phyloP scores from a whole-genome alignment of 1,139 yeast genomes.

The Pichia terricola region DNA sequence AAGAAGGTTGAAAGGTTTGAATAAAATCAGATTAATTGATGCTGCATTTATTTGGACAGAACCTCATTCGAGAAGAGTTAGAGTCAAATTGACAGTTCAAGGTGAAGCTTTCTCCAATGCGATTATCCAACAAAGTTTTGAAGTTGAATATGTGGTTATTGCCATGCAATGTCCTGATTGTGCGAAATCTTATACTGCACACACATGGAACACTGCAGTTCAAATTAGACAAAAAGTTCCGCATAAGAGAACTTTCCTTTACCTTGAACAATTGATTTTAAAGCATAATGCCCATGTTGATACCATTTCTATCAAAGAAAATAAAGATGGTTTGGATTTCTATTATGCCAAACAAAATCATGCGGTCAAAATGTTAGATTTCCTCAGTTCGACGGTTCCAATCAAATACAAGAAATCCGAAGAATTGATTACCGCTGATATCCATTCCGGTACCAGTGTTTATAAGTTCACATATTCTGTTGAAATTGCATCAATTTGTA shows the following conservation, averaged over 20 bases:
- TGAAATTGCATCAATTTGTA: slow-evolving; percentile 94
- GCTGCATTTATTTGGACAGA: slow-evolving; percentile 98
- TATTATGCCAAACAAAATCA: slow-evolving; percentile 83
- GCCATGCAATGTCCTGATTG: slow-evolving; percentile 99
- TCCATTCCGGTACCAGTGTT: slow-evolving; percentile 79
- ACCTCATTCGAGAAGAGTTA: slow-evolving; percentile 93
- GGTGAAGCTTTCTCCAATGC: slow-evolving; percentile 94
- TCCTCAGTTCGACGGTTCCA: slow-evolving; percentile 82
- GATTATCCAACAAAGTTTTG: slow-evolving; percentile 89
- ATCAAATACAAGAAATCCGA: slow-evolving; percentile 76
- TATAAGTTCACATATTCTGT: slow-evolving; percentile 90
- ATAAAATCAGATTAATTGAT: slow-evolving; percentile 80
- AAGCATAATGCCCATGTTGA: slow-evolving; percentile 92
- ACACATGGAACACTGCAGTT: slow-evolving; percentile 96
- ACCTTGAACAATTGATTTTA: slow-evolving; percentile 87
- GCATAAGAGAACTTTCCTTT: slow-evolving; percentile 92
- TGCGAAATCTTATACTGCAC: slow-evolving; percentile 90
- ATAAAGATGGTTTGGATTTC: slow-evolving; percentile 92
- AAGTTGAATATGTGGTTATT: slow-evolving; percentile 85
- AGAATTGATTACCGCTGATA: slow-evolving; percentile 86
- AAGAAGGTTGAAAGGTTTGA: slow-evolving; percentile 79
- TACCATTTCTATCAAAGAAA: slow-evolving; percentile 86
- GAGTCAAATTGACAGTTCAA: slow-evolving; percentile 86
- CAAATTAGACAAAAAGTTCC: slow-evolving; percentile 97
- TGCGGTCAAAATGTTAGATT: slow-evolving; percentile 90